phyloP scores from a whole-genome alignment of 164 flowering plant genomes.

The Nymphaea thermarum region DNA sequence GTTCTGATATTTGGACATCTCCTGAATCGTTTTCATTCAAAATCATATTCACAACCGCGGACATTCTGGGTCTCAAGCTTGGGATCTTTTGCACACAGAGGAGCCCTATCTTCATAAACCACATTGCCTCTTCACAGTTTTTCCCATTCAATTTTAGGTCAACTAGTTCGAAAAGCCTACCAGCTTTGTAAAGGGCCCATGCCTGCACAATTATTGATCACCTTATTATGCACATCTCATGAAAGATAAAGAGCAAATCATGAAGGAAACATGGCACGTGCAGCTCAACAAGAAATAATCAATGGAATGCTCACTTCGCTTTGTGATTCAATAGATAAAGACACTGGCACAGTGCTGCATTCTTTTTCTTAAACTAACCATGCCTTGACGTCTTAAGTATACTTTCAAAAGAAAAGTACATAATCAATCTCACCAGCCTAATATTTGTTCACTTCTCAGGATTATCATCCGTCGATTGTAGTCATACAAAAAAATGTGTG shows the following conservation, averaged over 20 bases:
- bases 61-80: constrained; percentile 74
- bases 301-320: too few relatives aligned
- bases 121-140: constrained; percentile 60
- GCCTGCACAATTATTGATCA: constrained; percentile 24
- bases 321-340: too few relatives aligned
- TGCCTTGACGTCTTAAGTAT: too few relatives aligned
- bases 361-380: too few relatives aligned
- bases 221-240: not conserved
- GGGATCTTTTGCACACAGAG: constrained; percentile 73
- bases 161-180: constrained; percentile 50
- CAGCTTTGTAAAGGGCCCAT: constrained; percentile 58
- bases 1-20: not conserved
- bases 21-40: not conserved
- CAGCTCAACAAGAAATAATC: too few relatives aligned
- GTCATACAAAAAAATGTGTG: too few relatives aligned
- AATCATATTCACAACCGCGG: constrained; percentile 66
- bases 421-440: too few relatives aligned
- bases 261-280: not conserved
- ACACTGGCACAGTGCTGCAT: too few relatives aligned
- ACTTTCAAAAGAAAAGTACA: too few relatives aligned
- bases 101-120: constrained; percentile 77
- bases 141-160: constrained; percentile 48
- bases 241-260: not conserved
- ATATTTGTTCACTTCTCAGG: too few relatives aligned
- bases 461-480: too few relatives aligned